Base-by-base conservation (phyloP, 2,329 filamentous ascomycete genomes). In the Sphaerulina populicola region DNA sequence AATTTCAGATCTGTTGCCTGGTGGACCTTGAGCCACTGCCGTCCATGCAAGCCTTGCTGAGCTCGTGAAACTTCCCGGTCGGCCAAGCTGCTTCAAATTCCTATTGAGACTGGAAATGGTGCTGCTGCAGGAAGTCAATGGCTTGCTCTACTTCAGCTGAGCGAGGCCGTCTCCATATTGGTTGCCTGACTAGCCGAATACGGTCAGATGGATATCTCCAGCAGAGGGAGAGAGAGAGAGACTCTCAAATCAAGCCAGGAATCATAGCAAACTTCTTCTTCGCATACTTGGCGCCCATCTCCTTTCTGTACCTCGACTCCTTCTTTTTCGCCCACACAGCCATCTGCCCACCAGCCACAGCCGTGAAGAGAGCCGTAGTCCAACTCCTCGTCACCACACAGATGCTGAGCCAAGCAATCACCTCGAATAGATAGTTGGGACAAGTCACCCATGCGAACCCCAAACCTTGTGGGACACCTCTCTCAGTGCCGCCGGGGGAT, bases 401-500 rank as follows among this genome's bases (percentile, higher is more conserved):
- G 49, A 97, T 77, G 23, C 89, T 90, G 29, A 86, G 62, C 93
- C 93, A 98, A 0, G 90, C 81, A 35, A 94, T 69, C 6, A 86
- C 77, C 68, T 98, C 93, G 62, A 94, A 97, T 74, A 94, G 81
- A 75, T 98, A 98, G 74, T 98, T 98, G 38, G 93, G 93, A 73
- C 90, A 94, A 10, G 93, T 98, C 47, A 98, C 91, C 33, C 87
- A 72, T 57, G 74, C 76, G 70, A 96, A 97, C 29, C 90, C 88
- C 52, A 91, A 81, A 23, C 93, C 93, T 51, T 75, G 75, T 1
- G 93, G 93, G 57, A 98, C 94, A 61, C 88, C 89, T 53, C 91
- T 80, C 68, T 94, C 88, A 1, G 86, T 91, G 58, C 85, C 86
- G 50, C 90, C 90, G 0, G 80, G 76, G 51, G 82, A 83, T 45